phyloP scores from a whole-genome alignment of 2,329 filamentous ascomycete species.

The Didymella arachidicola region DNA sequence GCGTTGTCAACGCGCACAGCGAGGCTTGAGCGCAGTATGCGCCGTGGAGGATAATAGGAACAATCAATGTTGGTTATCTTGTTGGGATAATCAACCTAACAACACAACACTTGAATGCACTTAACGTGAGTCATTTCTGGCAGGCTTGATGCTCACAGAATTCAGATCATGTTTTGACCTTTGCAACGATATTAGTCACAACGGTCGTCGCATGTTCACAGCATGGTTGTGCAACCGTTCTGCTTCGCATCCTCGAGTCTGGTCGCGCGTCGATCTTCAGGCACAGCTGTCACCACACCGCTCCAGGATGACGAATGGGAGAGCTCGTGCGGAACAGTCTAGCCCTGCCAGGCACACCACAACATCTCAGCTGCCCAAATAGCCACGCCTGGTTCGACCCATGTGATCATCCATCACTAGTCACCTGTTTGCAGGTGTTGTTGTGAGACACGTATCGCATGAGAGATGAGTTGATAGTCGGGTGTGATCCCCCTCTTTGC shows the following conservation, averaged over 20 bases:
- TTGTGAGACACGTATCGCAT: constrained; percentile 22
- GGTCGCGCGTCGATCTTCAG: constrained; percentile 13
- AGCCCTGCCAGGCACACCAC: constrained; percentile 16
- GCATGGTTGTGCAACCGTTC: background rate
- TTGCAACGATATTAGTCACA: background rate
- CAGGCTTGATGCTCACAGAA: constrained; percentile 1
- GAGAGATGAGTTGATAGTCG: constrained; percentile 1
- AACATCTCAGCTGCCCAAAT: constrained; percentile 20
- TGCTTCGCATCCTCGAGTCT: background rate
- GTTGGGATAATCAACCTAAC: constrained; percentile 12
- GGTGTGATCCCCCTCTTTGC: constrained; percentile 11
- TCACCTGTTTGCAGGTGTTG: constrained; percentile 17
- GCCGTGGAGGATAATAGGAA: constrained; percentile 18
- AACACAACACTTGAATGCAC: constrained; percentile 4
- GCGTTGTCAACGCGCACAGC: constrained; percentile 41
- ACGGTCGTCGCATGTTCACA: background rate
- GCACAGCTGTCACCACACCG: constrained; percentile 15
- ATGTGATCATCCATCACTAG: constrained; percentile 12
- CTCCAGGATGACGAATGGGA: constrained; percentile 14
- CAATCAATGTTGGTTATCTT: constrained; percentile 17
- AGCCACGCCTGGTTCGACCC: constrained; percentile 18
- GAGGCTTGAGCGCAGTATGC: constrained; percentile 25
- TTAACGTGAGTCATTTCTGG: constrained; percentile 10
- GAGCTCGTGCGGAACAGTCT: constrained; percentile 3
- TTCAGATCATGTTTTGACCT: background rate